These are phyloP conservation scores for Talaromyces nanjingensis DNA, from an alignment of 495 filamentous ascomycete genomes.

Conservation along the genomic window DNA sequence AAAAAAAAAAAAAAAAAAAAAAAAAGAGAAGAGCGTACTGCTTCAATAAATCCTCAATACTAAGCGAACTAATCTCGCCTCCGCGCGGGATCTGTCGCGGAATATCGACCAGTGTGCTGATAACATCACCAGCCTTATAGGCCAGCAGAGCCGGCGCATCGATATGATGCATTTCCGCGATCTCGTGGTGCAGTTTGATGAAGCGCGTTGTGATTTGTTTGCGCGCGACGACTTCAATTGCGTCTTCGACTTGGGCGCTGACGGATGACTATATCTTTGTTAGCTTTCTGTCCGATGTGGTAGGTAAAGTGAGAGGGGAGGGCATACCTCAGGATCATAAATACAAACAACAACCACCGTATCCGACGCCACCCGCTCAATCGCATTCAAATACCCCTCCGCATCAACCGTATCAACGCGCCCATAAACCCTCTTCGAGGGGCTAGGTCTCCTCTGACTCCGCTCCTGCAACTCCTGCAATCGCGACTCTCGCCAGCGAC, in stretches of 20 bases:
- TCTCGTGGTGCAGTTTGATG: conserved; percentile 83
- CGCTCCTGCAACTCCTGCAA: conserved; percentile 68
- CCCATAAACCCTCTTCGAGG: conserved; percentile 70
- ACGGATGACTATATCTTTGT: conserved; percentile 72
- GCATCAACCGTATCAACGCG: conserved; percentile 80
- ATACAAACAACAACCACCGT: conserved; percentile 92
- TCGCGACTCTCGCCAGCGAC: conserved; percentile 72
- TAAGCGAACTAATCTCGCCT: conserved; percentile 49
- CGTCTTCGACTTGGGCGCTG: conserved; percentile 68
- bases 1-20: too few species aligned
- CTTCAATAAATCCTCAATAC: conserved; percentile 55
- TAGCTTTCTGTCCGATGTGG: too few species aligned
- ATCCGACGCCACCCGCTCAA: conserved; percentile 77
- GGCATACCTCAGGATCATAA: conserved; percentile 79
- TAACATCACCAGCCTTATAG: conserved; percentile 83
- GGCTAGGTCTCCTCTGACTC: conserved; percentile 46
- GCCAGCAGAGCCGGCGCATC: conserved; percentile 83
- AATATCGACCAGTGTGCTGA: conserved; percentile 81
- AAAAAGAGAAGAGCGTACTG: conserved; percentile 34
- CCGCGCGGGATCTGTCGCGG: conserved; percentile 75
- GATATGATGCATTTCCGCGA: conserved; percentile 91
- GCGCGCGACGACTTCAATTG: conserved; percentile 62
- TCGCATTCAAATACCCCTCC: conserved; percentile 84
- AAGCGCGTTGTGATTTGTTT: conserved; percentile 69
- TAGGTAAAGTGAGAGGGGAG: too few species aligned